phyloP scores from a whole-genome alignment of 1,284 basidiomycete genomes.

The Malassezia sympodialis region DNA sequence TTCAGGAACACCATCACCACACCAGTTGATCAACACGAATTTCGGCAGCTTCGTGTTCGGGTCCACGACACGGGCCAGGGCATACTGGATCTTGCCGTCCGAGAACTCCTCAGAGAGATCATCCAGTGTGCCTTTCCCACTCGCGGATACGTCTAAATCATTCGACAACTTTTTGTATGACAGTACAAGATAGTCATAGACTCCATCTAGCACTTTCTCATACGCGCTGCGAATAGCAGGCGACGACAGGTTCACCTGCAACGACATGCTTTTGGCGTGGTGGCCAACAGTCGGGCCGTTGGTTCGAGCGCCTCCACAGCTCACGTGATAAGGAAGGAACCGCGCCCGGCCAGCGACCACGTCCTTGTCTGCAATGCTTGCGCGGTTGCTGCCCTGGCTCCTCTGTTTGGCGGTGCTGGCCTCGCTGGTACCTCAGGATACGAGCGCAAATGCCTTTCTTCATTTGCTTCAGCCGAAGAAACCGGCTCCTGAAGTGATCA shows the following conservation, averaged over 20 bases:
- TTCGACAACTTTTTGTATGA: constrained; percentile 76
- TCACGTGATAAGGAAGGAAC: constrained; percentile 9
- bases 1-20: constrained; percentile 89
- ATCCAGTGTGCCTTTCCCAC: constrained; percentile 60
- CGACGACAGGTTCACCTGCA: constrained; percentile 60
- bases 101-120: constrained; percentile 88
- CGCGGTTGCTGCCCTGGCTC: constrained; percentile 4
- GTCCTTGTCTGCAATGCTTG: constrained; percentile 4
- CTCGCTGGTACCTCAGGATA: neutral
- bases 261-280: constrained; percentile 32
- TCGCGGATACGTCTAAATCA: constrained; percentile 77
- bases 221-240: constrained; percentile 53
- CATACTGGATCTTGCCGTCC: constrained; percentile 89
- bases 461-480: constrained; percentile 7
- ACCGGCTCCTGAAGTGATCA: constrained; percentile 5
- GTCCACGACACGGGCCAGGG: constrained; percentile 77
- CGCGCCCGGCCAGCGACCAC: neutral
- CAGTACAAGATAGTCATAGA: constrained; percentile 76
- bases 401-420: neutral
- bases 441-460: constrained; percentile 13
- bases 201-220: constrained; percentile 48
- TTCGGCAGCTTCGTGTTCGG: constrained; percentile 81
- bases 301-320: constrained; percentile 10
- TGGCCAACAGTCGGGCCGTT: constrained; percentile 29
- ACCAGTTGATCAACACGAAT: constrained; percentile 67